Base-by-base conservation (phyloP, 306 rosid genomes). In the Ziziphus jujuba region DNA sequence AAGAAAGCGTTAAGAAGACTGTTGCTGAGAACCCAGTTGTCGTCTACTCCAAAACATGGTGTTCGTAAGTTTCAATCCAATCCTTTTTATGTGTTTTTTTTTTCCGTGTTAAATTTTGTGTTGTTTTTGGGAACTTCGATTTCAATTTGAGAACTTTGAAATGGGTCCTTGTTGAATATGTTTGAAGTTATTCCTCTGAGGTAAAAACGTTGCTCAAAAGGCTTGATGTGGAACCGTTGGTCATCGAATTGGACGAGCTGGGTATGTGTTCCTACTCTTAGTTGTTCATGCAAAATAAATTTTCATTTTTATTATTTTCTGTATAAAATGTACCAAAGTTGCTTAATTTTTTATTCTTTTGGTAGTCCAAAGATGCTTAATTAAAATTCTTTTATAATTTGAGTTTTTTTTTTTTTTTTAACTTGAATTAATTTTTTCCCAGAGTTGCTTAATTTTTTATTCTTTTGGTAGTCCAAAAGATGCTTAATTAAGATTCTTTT, bases 41-140 rank as follows among this genome's bases (percentile, higher is more conserved):
- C 3, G 87, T 93, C 53, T 93, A 93, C 75, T 93, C 99, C 80
- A 93, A 93, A 79, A 81, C 90, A 2, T 93, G 99, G 99, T 93
- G 99, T 71, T 88, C 96, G 93, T 91, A 62, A 74, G 97, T 86
- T 23, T n/a, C n/a, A n/a, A n/a, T n/a, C n/a, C 69, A 17, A 44
- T 47, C 76, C 72, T 19, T 15, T 33, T 52, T n/a, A n/a, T n/a
- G 12, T 12, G 33, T 47, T 48, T 35, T 47, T 47, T 12, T 43
- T 12, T 6, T 20, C 25, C 7, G 33, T 61, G 15, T 69, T 65
- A 7, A 31, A 24, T 31, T 44, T 35, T 71, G n/a, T n/a, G 48
- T 8, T 6, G 25, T 25, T 69, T 54, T 65, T 21, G 10, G 4
- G 7, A 17, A 31, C 28, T 40, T 72, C 60, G 33, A 56, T 60